phyloP scores from a whole-genome alignment of 208 protist genomes.

The Trypanosoma lewisi region DNA sequence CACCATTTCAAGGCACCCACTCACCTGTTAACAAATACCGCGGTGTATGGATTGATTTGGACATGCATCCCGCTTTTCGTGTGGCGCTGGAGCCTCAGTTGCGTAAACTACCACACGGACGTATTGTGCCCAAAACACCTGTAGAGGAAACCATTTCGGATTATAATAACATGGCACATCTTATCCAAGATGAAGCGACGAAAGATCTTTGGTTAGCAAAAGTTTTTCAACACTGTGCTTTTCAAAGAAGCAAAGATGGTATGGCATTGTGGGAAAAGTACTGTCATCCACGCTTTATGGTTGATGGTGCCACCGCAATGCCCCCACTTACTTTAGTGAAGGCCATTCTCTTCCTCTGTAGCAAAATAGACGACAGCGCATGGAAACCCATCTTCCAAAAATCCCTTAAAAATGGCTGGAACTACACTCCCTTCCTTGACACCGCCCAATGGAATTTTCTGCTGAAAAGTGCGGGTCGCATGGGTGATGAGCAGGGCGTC shows the following conservation, averaged over 20 bases:
- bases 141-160: constrained; percentile 75
- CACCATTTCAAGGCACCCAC: constrained; percentile 61
- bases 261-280: constrained; percentile 73
- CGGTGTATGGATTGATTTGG: constrained; percentile 81
- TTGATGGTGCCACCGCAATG: constrained; percentile 28
- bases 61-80: constrained; percentile 77
- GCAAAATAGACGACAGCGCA: constrained; percentile 54
- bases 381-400: constrained; percentile 77
- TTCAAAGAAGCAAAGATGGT: constrained; percentile 61
- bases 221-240: constrained; percentile 84
- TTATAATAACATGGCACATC: constrained; percentile 56
- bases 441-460: constrained; percentile 84
- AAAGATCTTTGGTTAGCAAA: constrained; percentile 84
- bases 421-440: constrained; percentile 81
- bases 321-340: constrained; percentile 74
- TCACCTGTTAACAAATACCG: constrained; percentile 78
- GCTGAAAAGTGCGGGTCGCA: constrained; percentile 73
- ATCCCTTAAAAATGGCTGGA: constrained; percentile 82
- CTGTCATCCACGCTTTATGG: constrained; percentile 60
- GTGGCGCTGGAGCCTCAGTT: constrained; percentile 80
- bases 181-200: constrained; percentile 65
- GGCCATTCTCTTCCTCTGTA: constrained; percentile 80
- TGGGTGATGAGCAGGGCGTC: constrained; percentile 77
- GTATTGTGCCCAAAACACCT: constrained; percentile 67
- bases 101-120: constrained; percentile 78